Evolutionary conservation across 495 filamentous ascomycete genomes (phyloP).

Genomic region (Podospora bellae-mahoneyi): DNA sequence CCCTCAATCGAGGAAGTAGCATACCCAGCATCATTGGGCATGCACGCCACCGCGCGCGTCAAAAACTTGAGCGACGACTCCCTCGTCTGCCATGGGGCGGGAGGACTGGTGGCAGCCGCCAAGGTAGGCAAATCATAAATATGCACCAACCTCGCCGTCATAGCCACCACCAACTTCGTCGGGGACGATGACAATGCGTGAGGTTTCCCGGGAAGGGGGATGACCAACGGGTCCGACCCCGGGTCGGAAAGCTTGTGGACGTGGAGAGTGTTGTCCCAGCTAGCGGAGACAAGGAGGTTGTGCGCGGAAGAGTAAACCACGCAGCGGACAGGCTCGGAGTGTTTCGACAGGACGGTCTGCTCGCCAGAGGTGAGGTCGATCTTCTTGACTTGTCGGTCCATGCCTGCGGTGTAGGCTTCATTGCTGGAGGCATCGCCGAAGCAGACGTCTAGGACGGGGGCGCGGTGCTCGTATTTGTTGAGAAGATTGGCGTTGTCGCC

Average conservation of each 20-base stretch:
- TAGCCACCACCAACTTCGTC: slow-evolving; percentile 86
- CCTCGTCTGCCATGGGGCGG: slow-evolving; percentile 83
- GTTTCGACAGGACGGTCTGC: slow-evolving; percentile 72
- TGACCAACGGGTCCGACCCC: slow-evolving; percentile 45
- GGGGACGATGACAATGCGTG: slow-evolving; percentile 79
- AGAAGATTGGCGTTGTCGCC: slow-evolving; percentile 58
- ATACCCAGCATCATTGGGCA: slow-evolving; percentile 93
- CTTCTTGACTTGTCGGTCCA: slow-evolving; percentile 82
- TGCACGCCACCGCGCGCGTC: slow-evolving; percentile 89
- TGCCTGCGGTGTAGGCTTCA: slow-evolving; percentile 77
- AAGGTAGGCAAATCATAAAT: slow-evolving; percentile 86
- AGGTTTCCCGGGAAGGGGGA: slow-evolving; percentile 75
- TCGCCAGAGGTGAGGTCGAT: slow-evolving; percentile 69
- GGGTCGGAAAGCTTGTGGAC: slow-evolving; percentile 60
- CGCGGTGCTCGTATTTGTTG: slow-evolving; percentile 72
- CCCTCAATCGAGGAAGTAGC: slow-evolving; percentile 87
- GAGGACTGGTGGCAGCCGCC: slow-evolving; percentile 44
- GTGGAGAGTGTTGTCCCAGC: slow-evolving; percentile 90
- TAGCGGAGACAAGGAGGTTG: slow-evolving; percentile 77
- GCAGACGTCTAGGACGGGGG: slow-evolving; percentile 86
- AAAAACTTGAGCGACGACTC: slow-evolving; percentile 94
- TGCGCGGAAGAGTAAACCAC: slow-evolving; percentile 77
- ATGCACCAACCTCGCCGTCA: slow-evolving; percentile 85
- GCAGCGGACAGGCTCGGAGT: slow-evolving; percentile 72
- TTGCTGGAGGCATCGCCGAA: slow-evolving; percentile 70